Percentiles rank a stretch among this genome's conserved stretches.
Conservation (phyloP, 2,329 filamentous ascomycete species). For the Pseudocercospora fijiensis region DNA sequence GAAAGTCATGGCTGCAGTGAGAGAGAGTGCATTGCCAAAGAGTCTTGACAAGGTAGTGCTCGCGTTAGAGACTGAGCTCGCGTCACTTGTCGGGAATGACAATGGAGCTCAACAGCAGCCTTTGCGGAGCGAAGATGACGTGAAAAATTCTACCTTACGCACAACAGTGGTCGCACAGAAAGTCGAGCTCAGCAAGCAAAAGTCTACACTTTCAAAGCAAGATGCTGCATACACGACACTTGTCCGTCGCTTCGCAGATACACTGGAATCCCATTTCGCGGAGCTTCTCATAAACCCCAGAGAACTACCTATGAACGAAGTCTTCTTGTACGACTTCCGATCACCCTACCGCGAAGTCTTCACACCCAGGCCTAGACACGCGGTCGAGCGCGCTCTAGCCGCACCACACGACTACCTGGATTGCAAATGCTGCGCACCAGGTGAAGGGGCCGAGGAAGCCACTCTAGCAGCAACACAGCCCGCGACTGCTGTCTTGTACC, state of each 20-base stretch:
- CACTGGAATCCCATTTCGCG: slow-evolving; percentile 52
- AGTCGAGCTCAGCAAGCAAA: slow-evolving; percentile 74
- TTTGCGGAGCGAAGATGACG: slow-evolving; percentile 73
- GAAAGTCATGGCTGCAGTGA: slow-evolving; percentile 40
- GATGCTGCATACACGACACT: slow-evolving; percentile 69
- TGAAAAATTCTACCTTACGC: slow-evolving; percentile 66
- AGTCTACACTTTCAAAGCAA: slow-evolving; percentile 66
- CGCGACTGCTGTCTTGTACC: slow-evolving; percentile 71
- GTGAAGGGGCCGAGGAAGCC: slow-evolving; percentile 43
- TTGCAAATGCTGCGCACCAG: slow-evolving; percentile 63
- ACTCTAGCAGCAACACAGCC: slow-evolving; percentile 63
- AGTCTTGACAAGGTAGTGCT: background rate
- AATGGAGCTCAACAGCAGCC: slow-evolving; percentile 28
- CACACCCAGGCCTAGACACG: slow-evolving; percentile 67
- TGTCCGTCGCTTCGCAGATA: slow-evolving; percentile 57
- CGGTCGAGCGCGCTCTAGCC: slow-evolving; percentile 69
- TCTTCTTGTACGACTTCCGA: slow-evolving; percentile 72
- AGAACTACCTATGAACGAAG: slow-evolving; percentile 64
- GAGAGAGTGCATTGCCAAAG: slow-evolving; percentile 2
- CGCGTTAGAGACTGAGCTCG: slow-evolving; percentile 25
- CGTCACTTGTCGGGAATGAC: slow-evolving; percentile 26
- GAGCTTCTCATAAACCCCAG: slow-evolving; percentile 50
- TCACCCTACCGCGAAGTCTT: slow-evolving; percentile 72
- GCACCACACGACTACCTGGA: slow-evolving; percentile 75
- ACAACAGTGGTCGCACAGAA: slow-evolving; percentile 80